Evolutionary conservation across 1,139 yeast genomes (phyloP).

Genomic region (Taiozyma sp.): DNA sequence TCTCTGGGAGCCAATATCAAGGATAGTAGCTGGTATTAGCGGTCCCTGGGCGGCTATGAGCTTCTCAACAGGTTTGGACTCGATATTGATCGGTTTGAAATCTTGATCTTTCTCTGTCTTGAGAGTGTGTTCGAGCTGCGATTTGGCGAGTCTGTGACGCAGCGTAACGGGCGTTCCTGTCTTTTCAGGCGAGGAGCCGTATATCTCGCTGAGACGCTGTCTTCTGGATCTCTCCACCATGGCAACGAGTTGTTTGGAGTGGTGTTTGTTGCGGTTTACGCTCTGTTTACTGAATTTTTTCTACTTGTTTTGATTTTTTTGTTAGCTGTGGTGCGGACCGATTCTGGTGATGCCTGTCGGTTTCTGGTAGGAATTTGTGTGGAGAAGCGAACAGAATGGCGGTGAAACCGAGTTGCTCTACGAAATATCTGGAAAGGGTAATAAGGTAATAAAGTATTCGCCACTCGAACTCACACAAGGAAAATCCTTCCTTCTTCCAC

Average conservation of each 20-base stretch:
- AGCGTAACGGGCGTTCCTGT: conserved; percentile 12
- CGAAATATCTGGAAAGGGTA: too few species aligned
- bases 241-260: neutral
- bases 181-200: conserved; percentile 14
- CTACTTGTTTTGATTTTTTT: neutral
- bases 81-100: neutral
- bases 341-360: neutral
- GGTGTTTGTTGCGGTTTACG: neutral
- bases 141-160: conserved; percentile 17
- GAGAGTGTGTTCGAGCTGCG: conserved; percentile 9
- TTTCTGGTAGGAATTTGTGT: too few species aligned
- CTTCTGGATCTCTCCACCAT: conserved; percentile 25
- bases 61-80: neutral
- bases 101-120: neutral
- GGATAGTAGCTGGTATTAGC: conserved; percentile 46
- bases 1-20: conserved; percentile 85
- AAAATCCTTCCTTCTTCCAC: neutral
- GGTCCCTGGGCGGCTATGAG: conserved; percentile 22
- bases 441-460: too few species aligned
- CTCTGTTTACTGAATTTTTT: neutral
- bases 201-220: conserved; percentile 23
- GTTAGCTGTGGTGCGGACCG: neutral
- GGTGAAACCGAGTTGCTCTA: too few species aligned
- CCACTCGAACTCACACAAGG: too few species aligned
- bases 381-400: too few species aligned